phyloP scores from a whole-genome alignment of 2,329 filamentous ascomycete species.

The Sclerotinia borealis region DNA sequence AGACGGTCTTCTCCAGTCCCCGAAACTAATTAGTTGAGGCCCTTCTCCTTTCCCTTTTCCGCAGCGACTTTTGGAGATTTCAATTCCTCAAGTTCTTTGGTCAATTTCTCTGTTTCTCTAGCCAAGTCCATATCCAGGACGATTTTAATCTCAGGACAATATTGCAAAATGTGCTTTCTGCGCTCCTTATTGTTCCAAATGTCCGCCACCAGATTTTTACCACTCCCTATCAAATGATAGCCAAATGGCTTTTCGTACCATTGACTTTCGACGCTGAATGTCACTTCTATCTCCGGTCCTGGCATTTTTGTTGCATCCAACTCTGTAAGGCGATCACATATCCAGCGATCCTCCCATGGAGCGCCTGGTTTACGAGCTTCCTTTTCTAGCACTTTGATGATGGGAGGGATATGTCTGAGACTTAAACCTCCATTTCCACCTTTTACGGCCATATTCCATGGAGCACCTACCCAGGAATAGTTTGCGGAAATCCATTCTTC shows the following conservation, averaged over 20 bases:
- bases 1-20: neutral
- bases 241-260: constrained; percentile 44
- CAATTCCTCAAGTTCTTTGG: neutral
- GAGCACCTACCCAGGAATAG: constrained; percentile 38
- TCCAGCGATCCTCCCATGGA: constrained; percentile 50
- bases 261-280: constrained; percentile 42
- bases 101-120: neutral
- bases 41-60: neutral
- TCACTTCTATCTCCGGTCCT: constrained; percentile 35
- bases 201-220: constrained; percentile 36
- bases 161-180: constrained; percentile 45
- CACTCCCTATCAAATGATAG: constrained; percentile 47
- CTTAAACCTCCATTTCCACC: constrained; percentile 31
- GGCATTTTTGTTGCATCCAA: constrained; percentile 25
- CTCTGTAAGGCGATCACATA: constrained; percentile 38
- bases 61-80: neutral
- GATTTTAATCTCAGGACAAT: constrained; percentile 53
- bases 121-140: constrained; percentile 43
- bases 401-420: constrained; percentile 19
- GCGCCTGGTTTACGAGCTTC: constrained; percentile 39
- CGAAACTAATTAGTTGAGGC: neutral
- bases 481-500: constrained; percentile 46
- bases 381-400: constrained; percentile 24
- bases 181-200: constrained; percentile 42
- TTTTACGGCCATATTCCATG: constrained; percentile 24